phyloP scores from a whole-genome alignment of 2,329 filamentous ascomycete species.

The Botryosphaeria agaves region DNA sequence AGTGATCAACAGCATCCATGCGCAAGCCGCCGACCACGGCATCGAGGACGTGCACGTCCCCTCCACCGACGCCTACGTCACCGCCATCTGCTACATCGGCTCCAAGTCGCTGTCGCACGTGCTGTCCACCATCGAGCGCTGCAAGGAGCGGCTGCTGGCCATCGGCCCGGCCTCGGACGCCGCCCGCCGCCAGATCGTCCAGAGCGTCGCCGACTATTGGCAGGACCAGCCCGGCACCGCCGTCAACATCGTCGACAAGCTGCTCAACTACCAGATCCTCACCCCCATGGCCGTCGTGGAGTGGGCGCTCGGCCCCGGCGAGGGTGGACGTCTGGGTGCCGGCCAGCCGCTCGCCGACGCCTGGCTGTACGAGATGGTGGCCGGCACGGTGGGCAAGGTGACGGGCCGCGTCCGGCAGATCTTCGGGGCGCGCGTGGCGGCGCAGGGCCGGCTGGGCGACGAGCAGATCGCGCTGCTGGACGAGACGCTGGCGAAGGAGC shows the following conservation, averaged over 20 bases:
- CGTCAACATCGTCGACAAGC: constrained; percentile 84
- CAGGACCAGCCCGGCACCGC: constrained; percentile 79
- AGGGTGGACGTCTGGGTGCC: constrained; percentile 40
- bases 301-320: constrained; percentile 71
- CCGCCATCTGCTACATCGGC: constrained; percentile 80
- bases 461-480: constrained; percentile 44
- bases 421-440: constrained; percentile 37
- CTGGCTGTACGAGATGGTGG: constrained; percentile 79
- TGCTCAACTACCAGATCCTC: constrained; percentile 92
- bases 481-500: constrained; percentile 51
- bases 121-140: constrained; percentile 86
- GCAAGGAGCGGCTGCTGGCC: constrained; percentile 71
- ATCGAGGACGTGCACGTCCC: constrained; percentile 59
- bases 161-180: constrained; percentile 58
- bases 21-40: constrained; percentile 52
- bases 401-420: constrained; percentile 74
- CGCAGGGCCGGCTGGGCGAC: constrained; percentile 36
- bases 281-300: constrained; percentile 72
- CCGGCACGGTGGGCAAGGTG: constrained; percentile 78
- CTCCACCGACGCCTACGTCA: constrained; percentile 90
- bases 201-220: constrained; percentile 87
- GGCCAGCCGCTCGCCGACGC: constrained; percentile 53
- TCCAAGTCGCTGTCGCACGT: constrained; percentile 94
- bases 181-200: constrained; percentile 75
- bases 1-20: constrained; percentile 63